A percentile compares a stretch with the other conserved stretches of the same genome.
Conservation (phyloP, 495 filamentous ascomycete species). For the Trichocladium antarcticum region DNA sequence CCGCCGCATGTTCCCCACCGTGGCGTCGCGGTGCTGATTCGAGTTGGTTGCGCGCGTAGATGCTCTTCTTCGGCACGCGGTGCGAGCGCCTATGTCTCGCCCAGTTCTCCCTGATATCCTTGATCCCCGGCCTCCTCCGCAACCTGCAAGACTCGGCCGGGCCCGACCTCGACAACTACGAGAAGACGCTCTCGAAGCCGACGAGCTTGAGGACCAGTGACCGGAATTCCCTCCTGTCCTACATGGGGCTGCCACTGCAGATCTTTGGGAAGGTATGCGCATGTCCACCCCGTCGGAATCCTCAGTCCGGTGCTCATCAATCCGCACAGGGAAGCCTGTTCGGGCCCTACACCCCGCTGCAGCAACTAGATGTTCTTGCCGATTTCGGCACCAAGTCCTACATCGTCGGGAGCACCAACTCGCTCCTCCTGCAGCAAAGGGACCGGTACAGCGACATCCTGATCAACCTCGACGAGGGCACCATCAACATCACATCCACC, state of each 20-base stretch:
- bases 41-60: conserved; percentile 41
- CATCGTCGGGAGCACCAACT: conserved; percentile 94
- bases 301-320: neutral
- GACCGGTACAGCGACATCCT: conserved; percentile 97
- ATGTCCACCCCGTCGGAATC: no score
- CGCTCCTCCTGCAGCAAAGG: conserved; percentile 80
- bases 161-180: conserved; percentile 75
- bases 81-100: conserved; percentile 96
- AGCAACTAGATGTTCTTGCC: conserved; percentile 88
- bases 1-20: neutral
- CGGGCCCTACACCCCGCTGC: conserved; percentile 90
- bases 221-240: conserved; percentile 73
- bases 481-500: conserved; percentile 68
- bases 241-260: conserved; percentile 90
- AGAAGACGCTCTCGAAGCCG: conserved; percentile 59
- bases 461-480: conserved; percentile 89
- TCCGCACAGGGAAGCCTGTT: conserved; percentile 69
- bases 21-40: neutral
- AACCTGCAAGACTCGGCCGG: conserved; percentile 85
- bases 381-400: conserved; percentile 95
- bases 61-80: conserved; percentile 94
- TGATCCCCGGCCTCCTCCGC: conserved; percentile 83
- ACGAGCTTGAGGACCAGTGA: conserved; percentile 88
- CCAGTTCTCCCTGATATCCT: conserved; percentile 87
- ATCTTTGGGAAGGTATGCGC: conserved; percentile 75